These are phyloP conservation scores for Punica granatum DNA, from an alignment of 345 rosid species.

Conservation along the genomic window DNA sequence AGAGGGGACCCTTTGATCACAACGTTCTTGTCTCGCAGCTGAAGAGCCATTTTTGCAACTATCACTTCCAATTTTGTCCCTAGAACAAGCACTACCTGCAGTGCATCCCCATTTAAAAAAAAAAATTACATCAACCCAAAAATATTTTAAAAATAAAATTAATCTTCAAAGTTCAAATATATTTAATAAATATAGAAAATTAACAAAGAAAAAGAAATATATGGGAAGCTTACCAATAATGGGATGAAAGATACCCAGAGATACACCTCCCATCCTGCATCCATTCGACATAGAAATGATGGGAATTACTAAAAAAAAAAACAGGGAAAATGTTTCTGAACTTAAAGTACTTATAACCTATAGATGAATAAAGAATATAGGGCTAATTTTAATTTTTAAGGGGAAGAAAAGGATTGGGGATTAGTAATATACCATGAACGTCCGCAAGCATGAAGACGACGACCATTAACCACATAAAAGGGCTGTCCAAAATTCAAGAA, in stretches of 20 bases:
- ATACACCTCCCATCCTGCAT: conserved; percentile 56
- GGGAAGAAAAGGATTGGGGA: not conserved
- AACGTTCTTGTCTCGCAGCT: conserved; percentile 26
- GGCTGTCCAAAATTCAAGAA: conserved; percentile 26
- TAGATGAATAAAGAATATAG: not conserved
- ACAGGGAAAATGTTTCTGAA: not conserved
- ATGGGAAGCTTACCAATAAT: conserved; percentile 30
- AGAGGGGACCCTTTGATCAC: conserved; percentile 47
- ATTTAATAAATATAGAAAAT: not conserved
- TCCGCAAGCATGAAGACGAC: conserved; percentile 58
- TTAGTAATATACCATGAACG: conserved; percentile 52
- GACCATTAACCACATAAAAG: conserved; percentile 60
- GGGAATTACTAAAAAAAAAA: no score
- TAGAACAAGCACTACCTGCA: conserved; percentile 35
- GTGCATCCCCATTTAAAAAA: not conserved
- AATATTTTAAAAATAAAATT: not conserved
- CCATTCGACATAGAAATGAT: not conserved
- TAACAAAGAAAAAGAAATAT: no score
- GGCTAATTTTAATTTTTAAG: not conserved
- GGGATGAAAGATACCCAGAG: conserved; percentile 77
- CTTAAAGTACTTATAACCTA: not conserved
- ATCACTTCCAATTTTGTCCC: conserved; percentile 56
- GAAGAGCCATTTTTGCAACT: conserved; percentile 44
- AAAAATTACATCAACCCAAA: not conserved
- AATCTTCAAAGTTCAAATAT: not conserved